Percentiles rank a stretch among this genome's conserved stretches.
Evolutionary conservation across 208 protist genomes (phyloP).

Genomic region (Leishmania arabica): DNA sequence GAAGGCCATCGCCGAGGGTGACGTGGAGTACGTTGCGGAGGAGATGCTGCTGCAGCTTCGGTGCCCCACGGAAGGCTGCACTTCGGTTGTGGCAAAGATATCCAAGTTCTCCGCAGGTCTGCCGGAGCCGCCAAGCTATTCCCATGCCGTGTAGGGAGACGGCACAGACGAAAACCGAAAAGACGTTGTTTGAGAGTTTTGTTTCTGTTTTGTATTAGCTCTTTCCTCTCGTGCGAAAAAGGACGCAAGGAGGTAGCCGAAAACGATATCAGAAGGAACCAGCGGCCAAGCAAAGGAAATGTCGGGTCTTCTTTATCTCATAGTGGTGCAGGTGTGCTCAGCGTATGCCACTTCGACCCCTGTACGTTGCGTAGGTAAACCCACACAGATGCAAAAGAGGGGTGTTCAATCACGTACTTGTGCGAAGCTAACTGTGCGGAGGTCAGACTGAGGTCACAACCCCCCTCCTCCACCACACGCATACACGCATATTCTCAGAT

Average conservation of each 20-base stretch:
- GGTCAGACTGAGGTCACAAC: neutral
- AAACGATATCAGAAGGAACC: neutral
- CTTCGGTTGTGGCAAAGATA: slow-evolving; percentile 44
- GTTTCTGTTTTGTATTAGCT: neutral
- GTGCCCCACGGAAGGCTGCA: slow-evolving; percentile 24
- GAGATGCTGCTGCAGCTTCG: slow-evolving; percentile 67
- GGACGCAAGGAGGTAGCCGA: neutral
- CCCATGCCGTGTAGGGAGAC: slow-evolving; percentile 21
- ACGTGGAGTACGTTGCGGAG: slow-evolving; percentile 83
- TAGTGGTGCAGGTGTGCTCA: neutral
- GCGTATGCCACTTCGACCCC: neutral
- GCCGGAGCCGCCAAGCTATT: slow-evolving; percentile 39
- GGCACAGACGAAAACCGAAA: neutral
- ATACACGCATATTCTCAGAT: neutral
- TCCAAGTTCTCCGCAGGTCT: slow-evolving; percentile 40
- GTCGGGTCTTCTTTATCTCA: neutral
- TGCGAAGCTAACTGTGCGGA: neutral
- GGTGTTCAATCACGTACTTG: neutral
- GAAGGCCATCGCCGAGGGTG: slow-evolving; percentile 24
- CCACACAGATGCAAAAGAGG: neutral
- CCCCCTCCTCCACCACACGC: neutral
- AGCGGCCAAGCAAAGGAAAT: slow-evolving; percentile 1
- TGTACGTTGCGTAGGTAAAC: neutral
- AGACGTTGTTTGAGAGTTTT: neutral
- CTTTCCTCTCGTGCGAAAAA: neutral